Base-by-base conservation (phyloP, 2,329 filamentous ascomycete species). In the Aspergillus hortae region DNA sequence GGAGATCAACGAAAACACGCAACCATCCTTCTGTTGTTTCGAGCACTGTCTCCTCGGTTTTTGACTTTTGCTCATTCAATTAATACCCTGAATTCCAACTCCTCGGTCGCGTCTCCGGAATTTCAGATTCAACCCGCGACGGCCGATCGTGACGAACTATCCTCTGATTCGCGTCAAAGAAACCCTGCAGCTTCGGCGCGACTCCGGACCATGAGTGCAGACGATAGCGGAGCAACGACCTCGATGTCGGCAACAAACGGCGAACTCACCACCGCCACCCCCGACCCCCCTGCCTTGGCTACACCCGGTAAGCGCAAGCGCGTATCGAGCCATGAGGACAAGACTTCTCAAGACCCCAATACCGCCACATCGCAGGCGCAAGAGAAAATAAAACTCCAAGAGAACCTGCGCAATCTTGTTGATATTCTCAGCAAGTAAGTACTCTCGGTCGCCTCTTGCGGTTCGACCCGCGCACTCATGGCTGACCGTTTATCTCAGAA, bases 261-360 rank as follows among this genome's bases (percentile, higher is more conserved):
- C 44, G 68, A 70, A 49, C 57, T 63, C 30, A 60, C 63, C 56
- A 58, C 61, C 32, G 54, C 59, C 25, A 59, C 63, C 43, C 56
- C 65, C 45, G 67, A 72, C 45, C 56, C 64, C 10, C 56, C 62
- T 48, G 57, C 58, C 27, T 53, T 62, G 44, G 64, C 68, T 48
- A 71, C 70, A 27, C 66, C 71, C 46, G 70, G 66, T 42, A 75
- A 75, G 58, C 70, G 72, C 64, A 75, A 74, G 64, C 72, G 71
- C 56, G 62, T 60, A 15, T 65, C 69, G 19, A 63, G 63, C 47
- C 63, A 67, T 43, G 65, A 68, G 21, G 63, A 67, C 25, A 69
- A 63, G 54, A 48, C 56, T 25, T 54, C 55, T 32, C 58, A 63
- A 32, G 67, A 68, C 35, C 47, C 60, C 41, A 57, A 44, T 52